Evolutionary conservation across 371 early-diverging fungal species (phyloP).

Genomic region (Homolaphlyctis polyrhiza): DNA sequence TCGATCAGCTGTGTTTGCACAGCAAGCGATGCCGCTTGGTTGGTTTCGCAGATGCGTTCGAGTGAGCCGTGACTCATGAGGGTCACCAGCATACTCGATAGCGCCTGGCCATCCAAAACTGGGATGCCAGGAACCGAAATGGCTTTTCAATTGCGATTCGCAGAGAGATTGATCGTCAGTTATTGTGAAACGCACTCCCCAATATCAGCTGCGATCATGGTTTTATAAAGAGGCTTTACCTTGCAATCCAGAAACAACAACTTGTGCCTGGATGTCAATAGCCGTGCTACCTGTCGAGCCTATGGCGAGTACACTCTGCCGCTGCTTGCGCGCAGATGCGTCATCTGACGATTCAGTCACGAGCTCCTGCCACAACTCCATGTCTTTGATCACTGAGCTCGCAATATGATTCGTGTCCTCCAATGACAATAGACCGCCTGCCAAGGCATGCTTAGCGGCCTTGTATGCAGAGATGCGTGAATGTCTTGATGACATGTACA

Average conservation of each 20-base stretch:
- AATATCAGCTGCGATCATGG: too few species aligned
- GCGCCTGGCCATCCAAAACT: not conserved
- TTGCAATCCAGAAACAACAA: not conserved
- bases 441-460: not conserved
- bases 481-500: not conserved
- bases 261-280: not conserved
- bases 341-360: not conserved
- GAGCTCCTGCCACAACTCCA: not conserved
- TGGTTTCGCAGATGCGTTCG: not conserved
- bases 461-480: not conserved
- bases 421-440: not conserved
- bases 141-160: not conserved
- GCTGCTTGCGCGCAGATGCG: not conserved
- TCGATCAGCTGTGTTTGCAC: not conserved
- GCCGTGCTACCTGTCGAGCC: not conserved
- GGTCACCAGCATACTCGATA: not conserved
- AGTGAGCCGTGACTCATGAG: not conserved
- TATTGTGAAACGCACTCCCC: not conserved
- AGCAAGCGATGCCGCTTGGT: not conserved
- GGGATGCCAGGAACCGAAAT: not conserved
- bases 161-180: not conserved
- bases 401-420: not conserved
- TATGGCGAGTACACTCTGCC: not conserved
- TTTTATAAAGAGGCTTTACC: not conserved
- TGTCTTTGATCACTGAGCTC: not conserved